These are phyloP conservation scores for Mortierella antarctica DNA, from an alignment of 192 early-diverging fungal species.

Conservation along the genomic window DNA sequence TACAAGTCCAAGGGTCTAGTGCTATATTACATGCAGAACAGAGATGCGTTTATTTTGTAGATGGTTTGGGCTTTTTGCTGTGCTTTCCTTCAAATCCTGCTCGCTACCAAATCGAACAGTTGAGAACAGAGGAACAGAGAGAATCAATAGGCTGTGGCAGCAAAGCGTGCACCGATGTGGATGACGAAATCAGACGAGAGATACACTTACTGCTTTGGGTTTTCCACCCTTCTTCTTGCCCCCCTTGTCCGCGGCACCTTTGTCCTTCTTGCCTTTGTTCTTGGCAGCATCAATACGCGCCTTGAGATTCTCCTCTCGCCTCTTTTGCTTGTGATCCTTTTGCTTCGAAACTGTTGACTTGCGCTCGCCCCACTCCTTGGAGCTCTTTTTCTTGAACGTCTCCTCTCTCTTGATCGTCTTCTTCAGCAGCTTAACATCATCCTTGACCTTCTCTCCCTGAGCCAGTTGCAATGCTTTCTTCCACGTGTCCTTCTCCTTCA, in stretches of 20 bases:
- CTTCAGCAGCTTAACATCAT: conserved; percentile 90
- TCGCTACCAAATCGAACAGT: conserved; percentile 14
- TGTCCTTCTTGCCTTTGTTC: conserved; percentile 68
- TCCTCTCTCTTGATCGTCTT: conserved; percentile 90
- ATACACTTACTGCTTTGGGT: conserved; percentile 51
- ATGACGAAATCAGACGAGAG: no score
- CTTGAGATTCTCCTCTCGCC: conserved; percentile 89
- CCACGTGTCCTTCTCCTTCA: conserved; percentile 88
- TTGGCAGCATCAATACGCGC: conserved; percentile 82
- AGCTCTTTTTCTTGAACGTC: conserved; percentile 86
- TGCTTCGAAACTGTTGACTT: conserved; percentile 70
- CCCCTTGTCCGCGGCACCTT: background rate
- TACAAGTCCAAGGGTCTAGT: no score
- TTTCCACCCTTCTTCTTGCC: conserved; percentile 64
- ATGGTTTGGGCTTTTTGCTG: conserved; percentile 52
- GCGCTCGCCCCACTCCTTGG: conserved; percentile 85
- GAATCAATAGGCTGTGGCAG: conserved; percentile 2
- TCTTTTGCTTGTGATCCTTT: conserved; percentile 77
- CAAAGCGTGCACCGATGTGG: background rate
- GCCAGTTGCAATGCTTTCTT: conserved; percentile 82
- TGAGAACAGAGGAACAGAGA: background rate
- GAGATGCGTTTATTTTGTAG: conserved; percentile 43
- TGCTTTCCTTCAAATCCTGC: conserved; percentile 51
- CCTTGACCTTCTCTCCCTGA: conserved; percentile 91
- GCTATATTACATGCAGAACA: no score